phyloP scores from a whole-genome alignment of 768 basidiomycete genomes.

The Tricholoma furcatifolium region DNA sequence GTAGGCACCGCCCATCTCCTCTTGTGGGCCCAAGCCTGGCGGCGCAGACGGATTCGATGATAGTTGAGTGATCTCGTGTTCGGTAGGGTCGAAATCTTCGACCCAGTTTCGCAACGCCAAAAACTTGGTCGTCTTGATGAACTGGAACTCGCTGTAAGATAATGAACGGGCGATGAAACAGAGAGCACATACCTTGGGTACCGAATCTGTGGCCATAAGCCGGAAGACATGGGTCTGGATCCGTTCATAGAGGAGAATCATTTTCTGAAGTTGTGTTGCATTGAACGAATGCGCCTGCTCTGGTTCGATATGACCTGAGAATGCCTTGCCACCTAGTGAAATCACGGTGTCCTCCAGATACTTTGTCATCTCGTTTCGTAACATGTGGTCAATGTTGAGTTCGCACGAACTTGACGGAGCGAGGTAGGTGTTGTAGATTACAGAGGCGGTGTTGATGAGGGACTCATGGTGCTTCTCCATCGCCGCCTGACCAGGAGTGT shows the following conservation, averaged over 20 bases:
- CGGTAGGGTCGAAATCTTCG: conserved; percentile 70
- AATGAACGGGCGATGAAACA: conserved; percentile 8
- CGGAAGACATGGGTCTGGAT: conserved; percentile 98
- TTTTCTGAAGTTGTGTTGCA: conserved; percentile 91
- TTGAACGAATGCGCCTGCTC: conserved; percentile 84
- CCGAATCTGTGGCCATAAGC: conserved; percentile 96
- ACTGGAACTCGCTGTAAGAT: conserved; percentile 41
- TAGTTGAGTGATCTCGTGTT: conserved; percentile 57
- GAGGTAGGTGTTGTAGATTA: conserved; percentile 92
- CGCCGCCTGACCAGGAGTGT: conserved; percentile 74
- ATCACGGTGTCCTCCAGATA: conserved; percentile 92
- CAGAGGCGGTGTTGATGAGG: conserved; percentile 90
- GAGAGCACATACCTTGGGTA: conserved; percentile 75
- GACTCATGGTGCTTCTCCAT: conserved; percentile 98
- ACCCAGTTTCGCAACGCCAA: conserved; percentile 76
- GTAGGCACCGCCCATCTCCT: conserved; percentile 83
- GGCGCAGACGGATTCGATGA: conserved; percentile 59
- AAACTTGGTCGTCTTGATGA: conserved; percentile 86
- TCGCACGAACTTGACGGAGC: conserved; percentile 95
- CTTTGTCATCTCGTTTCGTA: conserved; percentile 90
- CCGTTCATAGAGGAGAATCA: conserved; percentile 91
- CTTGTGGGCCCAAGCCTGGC: conserved; percentile 61
- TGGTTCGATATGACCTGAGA: conserved; percentile 79
- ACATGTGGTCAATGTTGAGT: conserved; percentile 96
- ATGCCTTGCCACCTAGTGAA: conserved; percentile 69